Percentiles rank a stretch among this genome's conserved stretches.
These are phyloP conservation scores for Trichoderma citrinoviride DNA, from an alignment of 2,329 filamentous ascomycete genomes.

Conservation along the genomic window DNA sequence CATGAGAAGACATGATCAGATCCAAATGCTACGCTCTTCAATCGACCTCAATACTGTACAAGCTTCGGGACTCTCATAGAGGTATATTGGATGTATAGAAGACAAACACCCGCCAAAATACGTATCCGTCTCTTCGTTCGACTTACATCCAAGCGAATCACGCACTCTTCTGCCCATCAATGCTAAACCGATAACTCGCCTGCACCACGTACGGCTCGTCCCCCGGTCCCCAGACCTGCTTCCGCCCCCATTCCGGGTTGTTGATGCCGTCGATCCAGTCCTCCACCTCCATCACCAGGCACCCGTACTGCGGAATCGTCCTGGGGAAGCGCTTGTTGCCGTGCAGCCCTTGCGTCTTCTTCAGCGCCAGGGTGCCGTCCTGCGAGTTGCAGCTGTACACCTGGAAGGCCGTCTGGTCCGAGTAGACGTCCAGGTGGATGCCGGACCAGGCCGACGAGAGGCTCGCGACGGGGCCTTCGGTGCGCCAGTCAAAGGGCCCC, in stretches of 20 bases:
- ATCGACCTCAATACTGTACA: no score
- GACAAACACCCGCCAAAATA: no score
- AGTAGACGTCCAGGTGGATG: conserved; percentile 76
- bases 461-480: conserved; percentile 58
- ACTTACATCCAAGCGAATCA: neutral
- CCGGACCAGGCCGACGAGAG: conserved; percentile 74
- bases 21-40: no score
- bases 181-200: conserved; percentile 59
- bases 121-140: no score
- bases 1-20: neutral
- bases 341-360: conserved; percentile 65
- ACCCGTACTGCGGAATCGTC: conserved; percentile 72
- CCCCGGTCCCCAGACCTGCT: conserved; percentile 60
- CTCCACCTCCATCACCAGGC: conserved; percentile 86
- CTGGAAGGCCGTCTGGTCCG: conserved; percentile 84
- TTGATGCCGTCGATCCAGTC: conserved; percentile 95
- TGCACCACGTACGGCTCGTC: conserved; percentile 60
- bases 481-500: conserved; percentile 62
- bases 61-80: no score
- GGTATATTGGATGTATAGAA: no score
- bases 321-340: conserved; percentile 55
- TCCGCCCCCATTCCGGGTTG: conserved; percentile 81
- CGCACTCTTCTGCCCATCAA: conserved; percentile 28
- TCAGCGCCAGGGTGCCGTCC: conserved; percentile 68
- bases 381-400: conserved; percentile 80